These are phyloP conservation scores for Cercospora zeae-maydis DNA, from an alignment of 2,329 filamentous ascomycete species.

Conservation along the genomic window DNA sequence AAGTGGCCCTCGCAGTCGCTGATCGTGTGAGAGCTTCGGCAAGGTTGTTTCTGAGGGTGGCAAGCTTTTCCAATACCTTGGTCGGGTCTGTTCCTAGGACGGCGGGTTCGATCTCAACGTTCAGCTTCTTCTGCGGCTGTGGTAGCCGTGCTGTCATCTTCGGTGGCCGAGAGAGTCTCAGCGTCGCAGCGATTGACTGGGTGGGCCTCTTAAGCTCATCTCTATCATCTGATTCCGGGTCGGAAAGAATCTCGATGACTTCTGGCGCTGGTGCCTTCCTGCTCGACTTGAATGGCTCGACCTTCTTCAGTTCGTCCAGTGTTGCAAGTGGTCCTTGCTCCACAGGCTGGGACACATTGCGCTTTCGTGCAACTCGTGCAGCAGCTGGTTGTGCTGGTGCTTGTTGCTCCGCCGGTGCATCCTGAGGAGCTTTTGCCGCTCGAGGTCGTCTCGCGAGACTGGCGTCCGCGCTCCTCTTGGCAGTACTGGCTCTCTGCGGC, in stretches of 20 bases:
- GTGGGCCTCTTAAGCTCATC: slow-evolving; percentile 19
- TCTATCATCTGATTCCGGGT: slow-evolving; percentile 32
- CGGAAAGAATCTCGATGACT: slow-evolving; percentile 37
- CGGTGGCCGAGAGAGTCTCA: slow-evolving; percentile 32
- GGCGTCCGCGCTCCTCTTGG: slow-evolving; percentile 36
- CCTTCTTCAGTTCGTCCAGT: slow-evolving; percentile 33
- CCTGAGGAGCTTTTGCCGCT: slow-evolving; percentile 26
- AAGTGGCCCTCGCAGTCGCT: slow-evolving; percentile 20
- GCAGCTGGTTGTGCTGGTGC: slow-evolving; percentile 16
- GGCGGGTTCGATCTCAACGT: slow-evolving; percentile 20
- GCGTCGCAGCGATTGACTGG: slow-evolving; percentile 11
- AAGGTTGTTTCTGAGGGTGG: slow-evolving; percentile 47
- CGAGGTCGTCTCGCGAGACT: slow-evolving; percentile 38
- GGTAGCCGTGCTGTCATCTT: slow-evolving; percentile 32
- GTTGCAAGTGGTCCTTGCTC: slow-evolving; percentile 31
- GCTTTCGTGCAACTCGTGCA: slow-evolving; percentile 25
- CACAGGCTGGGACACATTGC: slow-evolving; percentile 23
- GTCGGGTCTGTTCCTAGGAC: slow-evolving; percentile 43
- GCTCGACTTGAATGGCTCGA: slow-evolving; percentile 28
- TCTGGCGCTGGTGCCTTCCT: slow-evolving; percentile 30
- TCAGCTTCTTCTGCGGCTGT: slow-evolving; percentile 18
- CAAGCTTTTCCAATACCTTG: slow-evolving; percentile 45
- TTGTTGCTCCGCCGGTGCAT: slow-evolving; percentile 24
- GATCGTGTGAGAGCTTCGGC: slow-evolving; percentile 42
- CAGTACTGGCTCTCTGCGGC: slow-evolving; percentile 24